Percentiles rank a stretch among this genome's conserved stretches.
phyloP scores from a whole-genome alignment of 306 rosid genomes.

The Lathyrus aphaca region DNA sequence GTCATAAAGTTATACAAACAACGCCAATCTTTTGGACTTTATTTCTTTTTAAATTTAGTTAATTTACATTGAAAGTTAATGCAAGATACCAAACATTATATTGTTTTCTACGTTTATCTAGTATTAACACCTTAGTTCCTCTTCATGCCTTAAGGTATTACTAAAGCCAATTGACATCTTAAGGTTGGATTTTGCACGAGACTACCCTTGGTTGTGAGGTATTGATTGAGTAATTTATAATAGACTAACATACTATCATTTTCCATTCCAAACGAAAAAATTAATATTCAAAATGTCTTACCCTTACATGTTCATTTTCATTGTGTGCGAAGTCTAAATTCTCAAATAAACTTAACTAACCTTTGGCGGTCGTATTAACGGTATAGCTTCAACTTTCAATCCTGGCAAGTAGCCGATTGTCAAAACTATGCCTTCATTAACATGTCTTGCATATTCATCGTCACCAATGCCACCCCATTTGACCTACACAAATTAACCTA shows the following conservation, averaged over 20 bases:
- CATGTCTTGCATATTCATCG: constrained; percentile 41
- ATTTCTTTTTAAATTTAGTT: neutral
- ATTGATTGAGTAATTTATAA: neutral
- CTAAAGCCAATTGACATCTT: constrained; percentile 1
- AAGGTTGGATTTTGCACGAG: neutral
- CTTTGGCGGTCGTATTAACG: constrained; percentile 44
- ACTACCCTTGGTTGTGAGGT: constrained; percentile 4
- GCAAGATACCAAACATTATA: constrained; percentile 25
- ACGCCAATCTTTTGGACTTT: constrained; percentile 5
- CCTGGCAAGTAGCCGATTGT: constrained; percentile 76
- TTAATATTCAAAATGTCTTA: constrained; percentile 4
- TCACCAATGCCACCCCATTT: constrained; percentile 48
- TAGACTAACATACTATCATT: no score
- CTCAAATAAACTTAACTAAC: constrained; percentile 42
- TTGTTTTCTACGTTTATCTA: constrained; percentile 1
- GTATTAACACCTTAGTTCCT: neutral
- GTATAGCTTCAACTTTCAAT: constrained; percentile 65
- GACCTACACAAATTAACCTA: constrained; percentile 47
- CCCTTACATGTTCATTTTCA: constrained; percentile 15
- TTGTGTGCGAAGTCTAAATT: constrained; percentile 5
- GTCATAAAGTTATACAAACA: neutral
- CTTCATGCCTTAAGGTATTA: constrained; percentile 7
- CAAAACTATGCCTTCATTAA: constrained; percentile 62
- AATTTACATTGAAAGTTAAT: neutral
- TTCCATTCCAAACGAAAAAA: neutral